Evolutionary conservation across 495 filamentous ascomycete genomes (phyloP).

Genomic region (Penicillium robsamsonii): DNA sequence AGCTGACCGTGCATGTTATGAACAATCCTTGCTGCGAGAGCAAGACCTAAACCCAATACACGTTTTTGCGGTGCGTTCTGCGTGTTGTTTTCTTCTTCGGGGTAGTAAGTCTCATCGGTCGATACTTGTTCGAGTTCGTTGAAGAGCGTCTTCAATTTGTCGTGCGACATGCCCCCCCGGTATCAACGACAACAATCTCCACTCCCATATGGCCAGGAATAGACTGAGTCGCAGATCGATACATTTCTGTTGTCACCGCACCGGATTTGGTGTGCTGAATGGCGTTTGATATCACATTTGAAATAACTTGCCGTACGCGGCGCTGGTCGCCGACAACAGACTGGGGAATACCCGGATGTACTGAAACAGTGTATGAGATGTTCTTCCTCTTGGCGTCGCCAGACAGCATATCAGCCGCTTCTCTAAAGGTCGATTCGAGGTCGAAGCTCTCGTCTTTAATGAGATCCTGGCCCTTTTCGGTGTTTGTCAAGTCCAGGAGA

Average conservation of each 20-base stretch:
- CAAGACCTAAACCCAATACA: constrained; percentile 78
- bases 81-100: constrained; percentile 11
- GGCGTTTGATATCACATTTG: constrained; percentile 83
- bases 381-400: constrained; percentile 74
- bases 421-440: constrained; percentile 65
- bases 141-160: constrained; percentile 75
- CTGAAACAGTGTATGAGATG: constrained; percentile 63
- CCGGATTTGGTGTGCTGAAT: constrained; percentile 77
- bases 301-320: constrained; percentile 73
- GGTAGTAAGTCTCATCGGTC: constrained; percentile 38
- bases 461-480: constrained; percentile 75
- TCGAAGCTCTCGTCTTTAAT: constrained; percentile 83
- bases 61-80: constrained; percentile 22
- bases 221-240: constrained; percentile 45
- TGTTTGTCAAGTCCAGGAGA: constrained; percentile 86
- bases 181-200: constrained; percentile 75
- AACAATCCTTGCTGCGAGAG: constrained; percentile 79
- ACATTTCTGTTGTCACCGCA: constrained; percentile 65
- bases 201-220: constrained; percentile 52
- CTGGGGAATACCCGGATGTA: constrained; percentile 66
- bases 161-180: constrained; percentile 74
- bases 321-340: constrained; percentile 77
- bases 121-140: constrained; percentile 85
- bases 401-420: constrained; percentile 72
- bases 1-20: constrained; percentile 91